Conservation (phyloP, 805 yeast species). For the Starmerella apis region DNA sequence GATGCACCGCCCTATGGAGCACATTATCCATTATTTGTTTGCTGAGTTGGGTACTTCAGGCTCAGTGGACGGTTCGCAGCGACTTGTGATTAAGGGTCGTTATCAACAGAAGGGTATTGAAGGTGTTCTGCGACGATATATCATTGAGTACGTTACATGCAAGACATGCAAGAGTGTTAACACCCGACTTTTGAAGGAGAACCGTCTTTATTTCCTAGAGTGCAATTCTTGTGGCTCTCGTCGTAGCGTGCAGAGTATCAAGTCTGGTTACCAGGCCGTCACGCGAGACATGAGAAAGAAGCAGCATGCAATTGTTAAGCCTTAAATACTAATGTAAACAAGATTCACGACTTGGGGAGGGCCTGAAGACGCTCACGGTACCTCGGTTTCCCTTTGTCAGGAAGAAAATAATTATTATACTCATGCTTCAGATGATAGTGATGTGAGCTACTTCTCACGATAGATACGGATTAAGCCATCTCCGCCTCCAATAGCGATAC, state of each 20-base stretch:
- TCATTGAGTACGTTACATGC: conserved; percentile 95
- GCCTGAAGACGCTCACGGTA: not conserved
- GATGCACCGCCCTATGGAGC: conserved; percentile 93
- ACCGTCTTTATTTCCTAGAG: conserved; percentile 92
- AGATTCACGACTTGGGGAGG: not conserved
- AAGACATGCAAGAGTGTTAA: conserved; percentile 97
- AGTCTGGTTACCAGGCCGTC: conserved; percentile 97
- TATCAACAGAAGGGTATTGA: conserved; percentile 97
- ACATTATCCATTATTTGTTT: conserved; percentile 88
- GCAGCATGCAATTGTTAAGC: conserved; percentile 20
- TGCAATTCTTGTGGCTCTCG: conserved; percentile 98
- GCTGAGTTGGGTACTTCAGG: conserved; percentile 99
- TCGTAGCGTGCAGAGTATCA: conserved; percentile 91
- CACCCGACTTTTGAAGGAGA: conserved; percentile 92
- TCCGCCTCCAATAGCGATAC: conserved; percentile 23
- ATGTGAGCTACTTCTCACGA: not conserved
- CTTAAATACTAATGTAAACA: not conserved
- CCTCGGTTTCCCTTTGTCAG: not conserved
- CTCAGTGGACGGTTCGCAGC: conserved; percentile 94
- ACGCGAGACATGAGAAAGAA: conserved; percentile 29
- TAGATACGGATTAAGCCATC: conserved; percentile 25
- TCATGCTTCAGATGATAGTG: not conserved
- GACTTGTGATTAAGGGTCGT: conserved; percentile 95
- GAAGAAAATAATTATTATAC: not conserved
- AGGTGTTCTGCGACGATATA: conserved; percentile 89